Conservation (phyloP, 768 basidiomycete genomes). For the Clavulina sp. region DNA sequence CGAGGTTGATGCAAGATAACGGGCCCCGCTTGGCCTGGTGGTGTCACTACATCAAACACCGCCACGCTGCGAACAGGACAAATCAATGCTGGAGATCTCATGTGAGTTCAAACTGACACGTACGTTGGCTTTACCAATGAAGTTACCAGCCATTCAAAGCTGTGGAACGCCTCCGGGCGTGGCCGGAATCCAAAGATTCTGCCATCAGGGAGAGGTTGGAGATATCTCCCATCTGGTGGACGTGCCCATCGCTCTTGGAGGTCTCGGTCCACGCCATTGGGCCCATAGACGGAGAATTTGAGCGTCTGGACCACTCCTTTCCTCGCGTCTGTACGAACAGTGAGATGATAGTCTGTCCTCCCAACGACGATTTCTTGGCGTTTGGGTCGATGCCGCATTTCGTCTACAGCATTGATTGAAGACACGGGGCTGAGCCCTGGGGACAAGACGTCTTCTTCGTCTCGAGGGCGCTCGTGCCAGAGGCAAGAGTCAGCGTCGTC, state of each 20-base stretch:
- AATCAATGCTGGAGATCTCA: background rate
- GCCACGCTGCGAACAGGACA: slow-evolving; percentile 40
- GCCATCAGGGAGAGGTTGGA: slow-evolving; percentile 66
- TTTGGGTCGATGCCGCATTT: slow-evolving; percentile 18
- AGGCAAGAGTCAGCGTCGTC: slow-evolving; percentile 51
- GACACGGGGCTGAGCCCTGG: background rate
- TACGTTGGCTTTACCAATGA: slow-evolving; percentile 58
- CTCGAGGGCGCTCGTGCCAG: slow-evolving; percentile 28
- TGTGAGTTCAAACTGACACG: slow-evolving; percentile 15
- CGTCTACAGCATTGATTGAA: too few species aligned
- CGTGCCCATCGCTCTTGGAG: slow-evolving; percentile 56
- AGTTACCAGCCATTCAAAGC: slow-evolving; percentile 16
- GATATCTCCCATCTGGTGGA: slow-evolving; percentile 63
- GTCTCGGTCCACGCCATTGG: slow-evolving; percentile 69
- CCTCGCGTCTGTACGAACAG: slow-evolving; percentile 43
- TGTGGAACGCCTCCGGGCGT: background rate
- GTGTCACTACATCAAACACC: slow-evolving; percentile 56
- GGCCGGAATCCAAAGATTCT: slow-evolving; percentile 52
- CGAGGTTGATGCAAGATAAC: slow-evolving; percentile 81
- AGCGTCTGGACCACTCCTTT: slow-evolving; percentile 54
- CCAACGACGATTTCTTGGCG: slow-evolving; percentile 45
- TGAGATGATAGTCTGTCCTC: slow-evolving; percentile 72
- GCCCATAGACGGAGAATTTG: slow-evolving; percentile 81
- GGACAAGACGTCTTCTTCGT: background rate
- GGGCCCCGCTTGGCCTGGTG: slow-evolving; percentile 32